Evolutionary conservation across 108 stramenopile genomes (phyloP), one percentile per base, ranked within the genome.

Genomic region (Nitzschia sp.): DNA sequence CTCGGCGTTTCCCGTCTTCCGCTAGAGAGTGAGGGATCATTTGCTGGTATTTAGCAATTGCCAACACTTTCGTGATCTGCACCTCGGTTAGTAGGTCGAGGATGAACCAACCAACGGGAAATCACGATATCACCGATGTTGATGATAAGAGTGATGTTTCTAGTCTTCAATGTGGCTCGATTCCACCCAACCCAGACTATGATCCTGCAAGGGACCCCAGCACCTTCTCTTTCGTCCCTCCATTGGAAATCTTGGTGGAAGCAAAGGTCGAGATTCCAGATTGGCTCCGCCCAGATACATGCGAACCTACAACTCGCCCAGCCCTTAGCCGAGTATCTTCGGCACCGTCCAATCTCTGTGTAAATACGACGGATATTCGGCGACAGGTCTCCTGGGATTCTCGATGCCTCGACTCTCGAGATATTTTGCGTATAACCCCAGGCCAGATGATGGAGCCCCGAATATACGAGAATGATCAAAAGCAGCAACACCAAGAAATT

Each of bases 341-440:
- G 13, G 29, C 3, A 1, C 27, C 3, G 4, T n/a, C 58, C 25
- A 33, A 32, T 32, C 8, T 30, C 11, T n/a, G 13, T 24, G 51
- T 15, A 4, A 19, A 4, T 6, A 34, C 30, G 2, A 28, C n/a
- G 17, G 58, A 29, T 34, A 18, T 62, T 8, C 24, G 61, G 17
- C 61, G 61, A 6, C 61, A 62, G 46, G 61, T 62, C 42, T 62
- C 61, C n/a, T 62, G 61, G 61, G 61, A 46, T n/a, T 62, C 61
- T 3, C 58, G 31, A 59, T 18, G 29, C 5, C 13, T 24, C 9
- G 38, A 42, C 13, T 19, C 51, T 17, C 51, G 51, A 8, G n/a
- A 19, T 53, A 6, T n/a, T n/a, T 53, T n/a, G 51, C 9, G 13
- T 6, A 42, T 42, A 9, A 42, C 6, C 38, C 9, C 6, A 6